phyloP scores from a whole-genome alignment of 176 grass and related monocot species.

The bread wheat (Triticum aestivum) region IWGSC_CS_RefSeq_v2.1 NC_057799.1:540516500-540516999 shows the following conservation, averaged over 20 bases:
- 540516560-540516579: too few species aligned
- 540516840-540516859: neutral
- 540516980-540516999: constrained; percentile 2
- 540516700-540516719: too few species aligned
- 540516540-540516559: too few species aligned
- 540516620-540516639: too few species aligned
- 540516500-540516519: too few species aligned
- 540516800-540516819: neutral
- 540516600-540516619: neutral
- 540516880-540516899: constrained; percentile 27
- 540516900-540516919: constrained; percentile 1
- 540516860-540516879: too few species aligned
- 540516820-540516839: neutral
- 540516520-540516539: too few species aligned
- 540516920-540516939: neutral
- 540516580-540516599: too few species aligned
- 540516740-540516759: neutral
- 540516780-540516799: neutral
- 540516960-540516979: neutral
- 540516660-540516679: too few species aligned
- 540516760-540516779: too few species aligned
- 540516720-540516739: neutral
- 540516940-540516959: neutral
- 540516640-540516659: too few species aligned
- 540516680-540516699: too few species aligned